These are phyloP conservation scores for Usnea hakonensis DNA, from an alignment of 495 filamentous ascomycete species.

Conservation along the genomic window DNA sequence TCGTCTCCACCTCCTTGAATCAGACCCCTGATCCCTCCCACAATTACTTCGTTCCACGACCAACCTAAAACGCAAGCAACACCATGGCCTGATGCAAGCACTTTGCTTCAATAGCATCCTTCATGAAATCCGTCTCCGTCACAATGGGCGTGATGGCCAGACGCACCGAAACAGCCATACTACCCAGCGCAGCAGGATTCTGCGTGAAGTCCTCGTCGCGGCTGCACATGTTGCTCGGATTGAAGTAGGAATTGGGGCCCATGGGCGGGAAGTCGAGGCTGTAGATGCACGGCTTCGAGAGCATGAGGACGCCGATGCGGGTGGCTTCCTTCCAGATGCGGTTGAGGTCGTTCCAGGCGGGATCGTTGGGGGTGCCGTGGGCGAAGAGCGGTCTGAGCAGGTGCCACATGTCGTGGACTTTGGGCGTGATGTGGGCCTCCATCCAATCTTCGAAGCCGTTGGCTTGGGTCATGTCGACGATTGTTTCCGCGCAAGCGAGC, in stretches of 20 bases:
- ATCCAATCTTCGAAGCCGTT: constrained; percentile 24
- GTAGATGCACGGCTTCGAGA: constrained; percentile 22
- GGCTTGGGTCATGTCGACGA: constrained; percentile 14
- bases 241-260: constrained; percentile 22
- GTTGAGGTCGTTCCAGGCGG: constrained; percentile 21
- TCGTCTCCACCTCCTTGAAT: too few species aligned
- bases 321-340: constrained; percentile 25
- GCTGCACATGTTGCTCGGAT: constrained; percentile 28
- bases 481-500: constrained; percentile 14
- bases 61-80: not conserved
- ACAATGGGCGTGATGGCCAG: constrained; percentile 17
- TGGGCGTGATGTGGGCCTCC: constrained; percentile 10
- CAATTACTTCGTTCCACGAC: not conserved
- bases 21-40: not conserved
- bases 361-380: constrained; percentile 7
- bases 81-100: constrained; percentile 16
- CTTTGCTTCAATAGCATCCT: not conserved
- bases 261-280: constrained; percentile 25
- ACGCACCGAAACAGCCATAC: not conserved
- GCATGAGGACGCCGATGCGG: constrained; percentile 26
- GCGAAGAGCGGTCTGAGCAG: constrained; percentile 21
- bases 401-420: constrained; percentile 22
- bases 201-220: constrained; percentile 17
- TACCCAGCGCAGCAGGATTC: not conserved
- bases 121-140: constrained; percentile 12